A percentile compares a stretch with the other conserved stretches of the same genome.
phyloP scores from a whole-genome alignment of 768 basidiomycete genomes.

The Mycena galericulata region DNA sequence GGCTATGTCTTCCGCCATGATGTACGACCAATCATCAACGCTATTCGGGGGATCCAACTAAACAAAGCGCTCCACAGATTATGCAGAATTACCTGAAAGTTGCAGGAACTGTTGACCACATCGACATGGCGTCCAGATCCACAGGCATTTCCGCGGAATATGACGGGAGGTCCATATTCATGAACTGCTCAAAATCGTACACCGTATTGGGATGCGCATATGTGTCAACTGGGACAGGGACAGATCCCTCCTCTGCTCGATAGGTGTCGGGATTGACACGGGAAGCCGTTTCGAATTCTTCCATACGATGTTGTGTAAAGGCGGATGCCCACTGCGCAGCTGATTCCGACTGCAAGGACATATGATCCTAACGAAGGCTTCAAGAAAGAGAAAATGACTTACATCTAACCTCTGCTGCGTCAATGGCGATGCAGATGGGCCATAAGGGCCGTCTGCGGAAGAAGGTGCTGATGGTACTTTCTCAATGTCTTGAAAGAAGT shows the following conservation, averaged over 20 bases:
- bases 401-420: no score
- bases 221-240: no score
- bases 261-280: neutral
- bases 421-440: neutral
- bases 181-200: neutral
- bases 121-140: neutral
- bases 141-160: neutral
- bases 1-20: constrained; percentile 14
- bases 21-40: constrained; percentile 29
- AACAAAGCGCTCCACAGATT: neutral
- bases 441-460: constrained; percentile 22
- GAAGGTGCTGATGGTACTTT: neutral
- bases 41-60: constrained; percentile 2
- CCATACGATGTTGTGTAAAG: no score
- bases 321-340: no score
- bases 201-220: no score
- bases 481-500: neutral
- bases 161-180: neutral
- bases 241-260: no score
- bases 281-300: no score
- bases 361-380: no score
- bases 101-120: constrained; percentile 26
- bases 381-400: no score
- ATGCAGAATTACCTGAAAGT: no score
- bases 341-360: no score